Evolutionary conservation across 441 rosid species (phyloP).

Genomic region (Croton laevigatus): DNA sequence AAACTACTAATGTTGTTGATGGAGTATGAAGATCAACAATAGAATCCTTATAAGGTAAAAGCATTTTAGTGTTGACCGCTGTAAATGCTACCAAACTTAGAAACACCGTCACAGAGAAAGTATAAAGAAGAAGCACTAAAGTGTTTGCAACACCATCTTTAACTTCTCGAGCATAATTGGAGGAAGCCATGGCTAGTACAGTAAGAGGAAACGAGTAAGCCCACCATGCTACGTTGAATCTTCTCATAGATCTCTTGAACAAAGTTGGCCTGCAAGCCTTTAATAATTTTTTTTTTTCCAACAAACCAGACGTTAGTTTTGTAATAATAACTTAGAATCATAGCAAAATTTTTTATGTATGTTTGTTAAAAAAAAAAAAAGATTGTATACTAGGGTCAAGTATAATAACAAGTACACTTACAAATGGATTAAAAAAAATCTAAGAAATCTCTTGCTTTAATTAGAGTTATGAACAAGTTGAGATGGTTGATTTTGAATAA

Average conservation of each 20-base stretch:
- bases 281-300: neutral
- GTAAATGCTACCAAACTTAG: slow-evolving; percentile 24
- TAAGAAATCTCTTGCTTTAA: no score
- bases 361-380: no score
- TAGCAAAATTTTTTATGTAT: no score
- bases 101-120: slow-evolving; percentile 31
- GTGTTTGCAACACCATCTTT: slow-evolving; percentile 24
- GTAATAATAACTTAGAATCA: no score
- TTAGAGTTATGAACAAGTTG: no score
- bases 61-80: slow-evolving; percentile 25
- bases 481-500: no score
- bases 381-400: no score
- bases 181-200: slow-evolving; percentile 37
- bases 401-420: no score
- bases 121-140: slow-evolving; percentile 34
- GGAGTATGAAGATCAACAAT: neutral
- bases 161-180: slow-evolving; percentile 40
- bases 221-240: slow-evolving; percentile 54
- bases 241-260: slow-evolving; percentile 41
- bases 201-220: slow-evolving; percentile 49
- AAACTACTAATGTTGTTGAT: neutral
- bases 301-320: neutral
- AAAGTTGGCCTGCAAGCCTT: slow-evolving; percentile 43
- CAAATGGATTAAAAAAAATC: no score
- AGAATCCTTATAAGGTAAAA: slow-evolving; percentile 23